Base-by-base conservation (phyloP, 2,329 filamentous ascomycete species). In the Fusarium lyarnte region DNA sequence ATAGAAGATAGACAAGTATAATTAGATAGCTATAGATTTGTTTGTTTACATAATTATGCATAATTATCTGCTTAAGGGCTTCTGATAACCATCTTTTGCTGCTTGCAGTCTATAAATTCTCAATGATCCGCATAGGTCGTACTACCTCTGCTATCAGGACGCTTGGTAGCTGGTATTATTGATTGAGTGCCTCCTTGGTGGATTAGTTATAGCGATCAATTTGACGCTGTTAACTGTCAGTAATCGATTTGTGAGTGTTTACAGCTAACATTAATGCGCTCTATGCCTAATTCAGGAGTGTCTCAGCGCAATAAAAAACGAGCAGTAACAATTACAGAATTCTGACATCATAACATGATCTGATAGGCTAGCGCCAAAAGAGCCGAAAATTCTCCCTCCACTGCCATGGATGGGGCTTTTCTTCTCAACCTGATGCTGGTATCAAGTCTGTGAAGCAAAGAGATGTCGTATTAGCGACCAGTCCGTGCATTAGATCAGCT, bases 391-490 rank as follows among this genome's bases (percentile, higher is more conserved):
- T 11, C 35, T 6, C 7, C 55, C 13, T 52, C 17, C 27, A n/a
- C 16, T 21, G 21, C 5, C 25, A n/a, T 7, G 14, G 3, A n/a
- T 12, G 14, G 3, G 43, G 17, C 16, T 33, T 4, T 51, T 23
- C 3, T 16, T 3, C 55, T 29, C 35, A 29, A 36, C 19, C 19
- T 31, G 38, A 38, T 21, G 23, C 29, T 25, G 49, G 19, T 7
- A 38, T 36, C 21, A 19, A 39, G n/a, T 9, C 36, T 17, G 6
- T n/a, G 21, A 45, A 35, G 38, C 23, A 9, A 35, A 33, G 33
- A 60, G 59, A 63, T 11, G 27, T 63, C 35, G 35, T 60, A 47
- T 63, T 42, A 63, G 54, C 59, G 59, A 46, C n/a, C 16, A 39
- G 33, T 46, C 52, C 36, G n/a, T 23, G 27, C 35, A 17, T n/a